These are phyloP conservation scores for Fusarium sp. DNA, from an alignment of 2,329 filamentous ascomycete species.

Conservation along the genomic window DNA sequence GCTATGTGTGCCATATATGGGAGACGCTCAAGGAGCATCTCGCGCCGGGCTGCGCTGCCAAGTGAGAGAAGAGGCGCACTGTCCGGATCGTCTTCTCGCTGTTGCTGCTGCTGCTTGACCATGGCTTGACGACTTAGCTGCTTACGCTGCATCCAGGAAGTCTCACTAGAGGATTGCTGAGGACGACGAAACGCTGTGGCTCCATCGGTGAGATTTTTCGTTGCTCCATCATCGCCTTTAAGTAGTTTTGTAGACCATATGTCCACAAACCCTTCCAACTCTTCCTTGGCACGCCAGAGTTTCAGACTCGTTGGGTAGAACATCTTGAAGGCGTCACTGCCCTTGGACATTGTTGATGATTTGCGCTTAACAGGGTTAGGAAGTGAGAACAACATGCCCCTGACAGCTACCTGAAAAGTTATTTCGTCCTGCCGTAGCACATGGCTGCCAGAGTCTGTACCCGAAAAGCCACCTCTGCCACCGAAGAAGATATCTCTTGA, in stretches of 20 bases:
- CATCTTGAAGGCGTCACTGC: conserved; percentile 81
- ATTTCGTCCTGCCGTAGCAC: conserved; percentile 91
- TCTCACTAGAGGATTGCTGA: conserved; percentile 43
- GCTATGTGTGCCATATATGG: conserved; percentile 83
- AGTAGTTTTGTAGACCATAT: conserved; percentile 71
- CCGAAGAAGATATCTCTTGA: conserved; percentile 76
- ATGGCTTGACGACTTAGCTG: conserved; percentile 39
- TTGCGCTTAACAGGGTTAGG: conserved; percentile 85
- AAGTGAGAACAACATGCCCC: conserved; percentile 84
- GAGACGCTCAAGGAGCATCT: conserved; percentile 84
- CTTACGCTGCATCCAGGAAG: conserved; percentile 49
- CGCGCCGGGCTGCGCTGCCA: conserved; percentile 72
- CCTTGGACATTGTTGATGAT: conserved; percentile 54
- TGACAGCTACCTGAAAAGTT: conserved; percentile 88
- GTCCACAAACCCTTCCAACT: conserved; percentile 78
- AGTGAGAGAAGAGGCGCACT: conserved; percentile 62
- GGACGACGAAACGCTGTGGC: conserved; percentile 60
- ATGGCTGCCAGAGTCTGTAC: conserved; percentile 71
- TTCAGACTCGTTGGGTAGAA: conserved; percentile 89
- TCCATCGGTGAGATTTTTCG: conserved; percentile 54
- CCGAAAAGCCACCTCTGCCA: conserved; percentile 62
- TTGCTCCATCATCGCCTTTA: conserved; percentile 58
- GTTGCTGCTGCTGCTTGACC: conserved; percentile 14
- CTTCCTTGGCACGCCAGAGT: conserved; percentile 84
- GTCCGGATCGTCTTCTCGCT: conserved; percentile 34